Base-by-base conservation (phyloP, 495 filamentous ascomycete genomes). In the Annulohypoxylon stygium region DNA sequence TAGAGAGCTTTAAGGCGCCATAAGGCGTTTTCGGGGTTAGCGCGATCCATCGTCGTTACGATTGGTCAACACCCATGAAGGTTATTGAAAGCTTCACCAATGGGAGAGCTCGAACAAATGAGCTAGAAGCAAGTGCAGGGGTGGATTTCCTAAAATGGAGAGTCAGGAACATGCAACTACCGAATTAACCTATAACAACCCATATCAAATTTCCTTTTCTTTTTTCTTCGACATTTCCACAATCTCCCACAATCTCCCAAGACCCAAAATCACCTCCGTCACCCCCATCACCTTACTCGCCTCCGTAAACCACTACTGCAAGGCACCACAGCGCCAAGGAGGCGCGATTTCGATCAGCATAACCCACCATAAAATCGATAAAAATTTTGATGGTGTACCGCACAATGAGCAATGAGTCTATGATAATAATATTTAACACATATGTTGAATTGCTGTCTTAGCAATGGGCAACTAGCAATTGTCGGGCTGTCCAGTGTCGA, bases 51-150 rank as follows among this genome's bases (percentile, higher is more conserved):
- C 55, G 10, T 14, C 48, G 14, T 16, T 39, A 57, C 30, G 20
- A 74, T 74, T 74, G 71, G 71, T 25, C 47, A 23, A 18, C 65
- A 60, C 12, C 33, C 45, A 57, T 36, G 26, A 63, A 65, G 61
- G 61, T 73, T 69, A 69, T 57, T 69, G 54, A 55, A 74, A 66
- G 61, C 61, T 65, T 39, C 50, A 55, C 65, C 60, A 69, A 69
- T 65, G 39, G 36, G 43, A 65, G 5, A n/a, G 11, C 4, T 9
- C 20, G 6, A 8, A 51, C 43, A 74, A 69, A 74, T 74, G 71
- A 74, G 57, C 47, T 69, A 58, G 20, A 67, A 59, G 71, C 71
- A 74, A 45, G 65, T 69, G 61, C 65, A 47, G 18, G 39, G 37
- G 47, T 66, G 57, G 50, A 50, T 50, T 66, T 61, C 71, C 54